Conservation (phyloP, 1,284 basidiomycete genomes). For the Vanrija humicola region DNA sequence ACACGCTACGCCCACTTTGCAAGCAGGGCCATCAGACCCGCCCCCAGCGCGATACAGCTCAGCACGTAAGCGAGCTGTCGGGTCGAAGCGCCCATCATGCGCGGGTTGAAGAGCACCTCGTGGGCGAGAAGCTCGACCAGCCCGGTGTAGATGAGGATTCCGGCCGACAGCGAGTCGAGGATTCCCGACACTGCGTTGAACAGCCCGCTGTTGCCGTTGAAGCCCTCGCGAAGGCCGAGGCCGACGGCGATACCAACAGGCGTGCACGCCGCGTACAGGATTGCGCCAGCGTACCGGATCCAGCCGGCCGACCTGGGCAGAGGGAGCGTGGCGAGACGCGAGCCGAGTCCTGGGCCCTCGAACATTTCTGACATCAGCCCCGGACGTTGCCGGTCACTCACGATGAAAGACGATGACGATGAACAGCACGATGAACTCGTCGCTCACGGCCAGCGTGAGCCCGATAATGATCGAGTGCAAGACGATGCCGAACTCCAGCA, state of each 20-base stretch:
- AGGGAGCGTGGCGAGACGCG: conserved; percentile 23
- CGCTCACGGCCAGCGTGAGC: conserved; percentile 41
- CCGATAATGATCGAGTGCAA: conserved; percentile 73
- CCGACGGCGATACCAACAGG: conserved; percentile 21
- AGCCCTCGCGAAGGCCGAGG: conserved; percentile 9
- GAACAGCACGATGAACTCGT: conserved; percentile 50
- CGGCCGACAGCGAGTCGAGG: conserved; percentile 27
- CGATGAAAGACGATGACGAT: conserved; percentile 55
- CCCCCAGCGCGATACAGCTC: conserved; percentile 44
- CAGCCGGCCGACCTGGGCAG: conserved; percentile 12
- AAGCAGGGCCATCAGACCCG: conserved; percentile 51
- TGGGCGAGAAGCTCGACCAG: conserved; percentile 37
- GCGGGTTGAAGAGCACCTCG: conserved; percentile 46
- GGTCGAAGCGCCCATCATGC: conserved; percentile 40
- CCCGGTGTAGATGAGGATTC: conserved; percentile 26
- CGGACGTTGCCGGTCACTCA: conserved; percentile 38
- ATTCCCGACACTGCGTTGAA: conserved; percentile 15
- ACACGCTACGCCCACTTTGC: conserved; percentile 14
- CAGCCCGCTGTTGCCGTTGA: neutral
- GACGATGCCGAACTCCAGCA: conserved; percentile 57
- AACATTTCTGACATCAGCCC: conserved; percentile 18
- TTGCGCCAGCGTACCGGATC: conserved; percentile 9
- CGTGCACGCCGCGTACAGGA: conserved; percentile 14
- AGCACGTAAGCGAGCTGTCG: conserved; percentile 29
- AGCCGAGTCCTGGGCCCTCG: conserved; percentile 29